Conservation (phyloP, 176 grass and related monocot species). For the Rhynchospora tenuis region DNA sequence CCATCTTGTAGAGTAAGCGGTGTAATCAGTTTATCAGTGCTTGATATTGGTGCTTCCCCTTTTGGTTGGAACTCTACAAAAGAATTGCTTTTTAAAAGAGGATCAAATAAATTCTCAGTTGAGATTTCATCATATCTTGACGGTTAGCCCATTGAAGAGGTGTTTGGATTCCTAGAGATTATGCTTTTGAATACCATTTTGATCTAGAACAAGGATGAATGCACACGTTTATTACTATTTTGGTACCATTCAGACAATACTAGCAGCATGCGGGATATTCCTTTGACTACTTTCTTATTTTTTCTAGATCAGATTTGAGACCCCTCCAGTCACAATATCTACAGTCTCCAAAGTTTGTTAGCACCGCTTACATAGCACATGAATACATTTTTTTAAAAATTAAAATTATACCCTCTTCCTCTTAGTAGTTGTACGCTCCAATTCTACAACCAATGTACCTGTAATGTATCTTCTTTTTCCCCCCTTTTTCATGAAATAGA, state of each 20-base stretch:
- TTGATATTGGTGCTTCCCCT: constrained; percentile 41
- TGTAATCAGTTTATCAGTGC: constrained; percentile 39
- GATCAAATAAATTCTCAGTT: not conserved
- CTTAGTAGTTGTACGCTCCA: not conserved
- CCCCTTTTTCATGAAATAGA: not conserved
- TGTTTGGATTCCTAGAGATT: not conserved
- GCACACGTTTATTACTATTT: not conserved
- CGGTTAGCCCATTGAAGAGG: not conserved
- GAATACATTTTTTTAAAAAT: not conserved
- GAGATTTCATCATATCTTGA: not conserved
- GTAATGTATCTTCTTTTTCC: not conserved
- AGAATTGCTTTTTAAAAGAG: not conserved
- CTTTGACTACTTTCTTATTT: not conserved
- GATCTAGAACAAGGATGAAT: not conserved
- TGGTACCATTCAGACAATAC: not conserved
- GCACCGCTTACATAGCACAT: not conserved
- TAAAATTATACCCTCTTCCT: not conserved
- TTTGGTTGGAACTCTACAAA: constrained; percentile 26
- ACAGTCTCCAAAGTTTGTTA: not conserved
- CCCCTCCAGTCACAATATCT: not conserved
- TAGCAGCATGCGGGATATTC: not conserved
- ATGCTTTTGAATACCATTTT: not conserved
- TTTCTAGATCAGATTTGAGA: not conserved
- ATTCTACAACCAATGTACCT: not conserved
- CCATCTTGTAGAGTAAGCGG: constrained; percentile 13